phyloP scores from a whole-genome alignment of 148 eudicot species.

The Silene latifolia region DNA sequence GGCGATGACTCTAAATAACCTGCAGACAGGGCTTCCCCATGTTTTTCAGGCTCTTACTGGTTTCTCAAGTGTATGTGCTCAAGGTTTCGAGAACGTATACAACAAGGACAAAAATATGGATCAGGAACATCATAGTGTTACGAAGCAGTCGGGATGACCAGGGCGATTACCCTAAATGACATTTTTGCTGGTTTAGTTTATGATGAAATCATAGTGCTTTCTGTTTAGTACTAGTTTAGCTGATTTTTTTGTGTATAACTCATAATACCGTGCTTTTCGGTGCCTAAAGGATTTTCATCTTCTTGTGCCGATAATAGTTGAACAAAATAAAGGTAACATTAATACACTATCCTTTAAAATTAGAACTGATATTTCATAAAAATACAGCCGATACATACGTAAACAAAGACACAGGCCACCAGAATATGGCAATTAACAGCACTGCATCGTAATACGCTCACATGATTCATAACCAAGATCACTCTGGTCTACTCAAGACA shows the following conservation, averaged over 20 bases:
- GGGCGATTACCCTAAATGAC: too few relatives aligned
- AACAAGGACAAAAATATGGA: too few relatives aligned
- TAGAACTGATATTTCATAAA: too few relatives aligned
- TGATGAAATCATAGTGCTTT: not conserved
- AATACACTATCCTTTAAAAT: too few relatives aligned
- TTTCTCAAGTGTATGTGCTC: slow-evolving; percentile 70
- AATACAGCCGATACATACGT: too few relatives aligned
- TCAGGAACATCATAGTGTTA: slow-evolving; percentile 49
- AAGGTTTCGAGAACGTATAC: slow-evolving; percentile 61
- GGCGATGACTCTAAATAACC: slow-evolving; percentile 72
- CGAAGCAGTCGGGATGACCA: too few relatives aligned
- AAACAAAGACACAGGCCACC: too few relatives aligned
- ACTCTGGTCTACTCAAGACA: not conserved
- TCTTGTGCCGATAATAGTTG: too few relatives aligned
- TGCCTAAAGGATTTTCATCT: too few relatives aligned
- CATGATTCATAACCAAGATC: not conserved
- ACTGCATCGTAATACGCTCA: not conserved
- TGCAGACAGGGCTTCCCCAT: slow-evolving; percentile 83
- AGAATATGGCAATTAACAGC: not conserved
- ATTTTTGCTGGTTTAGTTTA: slow-evolving; percentile 1
- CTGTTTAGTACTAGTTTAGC: too few relatives aligned
- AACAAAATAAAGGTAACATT: too few relatives aligned
- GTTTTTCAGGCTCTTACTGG: slow-evolving; percentile 86
- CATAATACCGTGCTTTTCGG: too few relatives aligned
- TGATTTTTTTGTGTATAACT: not conserved